Conservation (phyloP, 2,329 filamentous ascomycete genomes). For the Cyclaneusma minus region DNA sequence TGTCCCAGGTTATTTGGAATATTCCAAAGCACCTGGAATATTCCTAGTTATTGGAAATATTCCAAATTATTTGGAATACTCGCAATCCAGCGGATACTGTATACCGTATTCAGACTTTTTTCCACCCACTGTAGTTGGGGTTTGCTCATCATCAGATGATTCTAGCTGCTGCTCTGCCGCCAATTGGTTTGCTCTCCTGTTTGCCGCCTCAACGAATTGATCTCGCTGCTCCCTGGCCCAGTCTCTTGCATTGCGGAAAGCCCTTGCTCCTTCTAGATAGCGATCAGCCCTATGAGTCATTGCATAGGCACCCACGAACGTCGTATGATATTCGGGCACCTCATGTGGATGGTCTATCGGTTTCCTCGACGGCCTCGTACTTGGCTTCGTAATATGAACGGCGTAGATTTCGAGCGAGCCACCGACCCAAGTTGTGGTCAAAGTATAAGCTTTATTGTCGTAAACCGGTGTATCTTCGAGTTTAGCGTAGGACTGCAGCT, state of each 20-base stretch:
- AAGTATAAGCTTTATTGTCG: slow-evolving; percentile 22
- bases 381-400: slow-evolving; percentile 19
- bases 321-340: slow-evolving; percentile 26
- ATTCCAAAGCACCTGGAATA: no score
- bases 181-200: no score
- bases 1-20: no score
- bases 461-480: slow-evolving; percentile 17
- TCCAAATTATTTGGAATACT: no score
- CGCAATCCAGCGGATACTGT: no score
- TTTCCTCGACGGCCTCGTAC: no score
- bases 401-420: slow-evolving; percentile 22
- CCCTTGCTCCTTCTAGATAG: slow-evolving; percentile 20
- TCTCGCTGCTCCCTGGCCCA: slow-evolving; percentile 22
- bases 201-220: no score
- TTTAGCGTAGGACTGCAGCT: slow-evolving; percentile 20
- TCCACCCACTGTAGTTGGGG: no score
- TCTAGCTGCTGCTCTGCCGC: no score
- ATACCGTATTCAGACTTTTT: no score
- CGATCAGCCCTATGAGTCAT: slow-evolving; percentile 16
- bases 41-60: no score
- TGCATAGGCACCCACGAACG: slow-evolving; percentile 14
- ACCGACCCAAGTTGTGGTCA: slow-evolving; percentile 21
- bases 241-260: slow-evolving; percentile 25
- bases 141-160: no score
- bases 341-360: slow-evolving; percentile 11